A percentile compares a stretch with the other conserved stretches of the same genome.
These are phyloP conservation scores for Rhodotorula sp. DNA, from an alignment of 1,284 basidiomycete species.

Conservation along the genomic window DNA sequence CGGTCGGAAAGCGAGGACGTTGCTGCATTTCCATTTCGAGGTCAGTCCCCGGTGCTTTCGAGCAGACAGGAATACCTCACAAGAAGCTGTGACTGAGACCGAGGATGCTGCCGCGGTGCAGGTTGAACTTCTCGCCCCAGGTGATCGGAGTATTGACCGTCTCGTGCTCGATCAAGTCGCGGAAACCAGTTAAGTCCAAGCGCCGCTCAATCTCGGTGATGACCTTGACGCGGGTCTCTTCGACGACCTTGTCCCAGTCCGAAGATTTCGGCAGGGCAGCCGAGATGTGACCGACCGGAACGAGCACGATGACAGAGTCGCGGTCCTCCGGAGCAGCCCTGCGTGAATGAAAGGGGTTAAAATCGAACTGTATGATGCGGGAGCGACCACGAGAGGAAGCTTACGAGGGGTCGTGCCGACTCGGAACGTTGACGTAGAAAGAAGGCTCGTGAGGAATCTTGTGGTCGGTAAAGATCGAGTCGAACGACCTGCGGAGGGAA, in stretches of 20 bases:
- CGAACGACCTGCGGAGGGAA: slow-evolving; percentile 47
- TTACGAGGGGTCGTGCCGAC: slow-evolving; percentile 45
- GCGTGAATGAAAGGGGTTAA: background rate
- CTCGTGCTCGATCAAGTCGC: slow-evolving; percentile 42
- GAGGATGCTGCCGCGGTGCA: slow-evolving; percentile 51
- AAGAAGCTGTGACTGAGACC: slow-evolving; percentile 50
- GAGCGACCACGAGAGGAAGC: background rate
- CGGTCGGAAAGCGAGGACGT: slow-evolving; percentile 46
- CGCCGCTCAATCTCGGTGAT: slow-evolving; percentile 40
- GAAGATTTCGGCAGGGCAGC: slow-evolving; percentile 33
- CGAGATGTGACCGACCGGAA: slow-evolving; percentile 49
- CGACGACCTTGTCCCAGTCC: slow-evolving; percentile 44
- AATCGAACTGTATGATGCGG: background rate
- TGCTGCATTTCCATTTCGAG: slow-evolving; percentile 20
- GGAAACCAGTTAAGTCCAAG: slow-evolving; percentile 36
- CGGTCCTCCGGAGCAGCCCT: slow-evolving; percentile 49
- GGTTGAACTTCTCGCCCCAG: slow-evolving; percentile 50
- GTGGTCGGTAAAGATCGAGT: slow-evolving; percentile 56
- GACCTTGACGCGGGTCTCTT: slow-evolving; percentile 41
- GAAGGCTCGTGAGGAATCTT: slow-evolving; percentile 55
- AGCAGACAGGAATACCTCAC: slow-evolving; percentile 37
- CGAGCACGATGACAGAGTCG: slow-evolving; percentile 50
- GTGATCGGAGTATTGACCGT: slow-evolving; percentile 48
- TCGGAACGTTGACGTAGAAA: slow-evolving; percentile 58
- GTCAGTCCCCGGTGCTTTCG: background rate